These are phyloP conservation scores for Lasiosphaeria hispida DNA, from an alignment of 495 filamentous ascomycete species.

Conservation along the genomic window DNA sequence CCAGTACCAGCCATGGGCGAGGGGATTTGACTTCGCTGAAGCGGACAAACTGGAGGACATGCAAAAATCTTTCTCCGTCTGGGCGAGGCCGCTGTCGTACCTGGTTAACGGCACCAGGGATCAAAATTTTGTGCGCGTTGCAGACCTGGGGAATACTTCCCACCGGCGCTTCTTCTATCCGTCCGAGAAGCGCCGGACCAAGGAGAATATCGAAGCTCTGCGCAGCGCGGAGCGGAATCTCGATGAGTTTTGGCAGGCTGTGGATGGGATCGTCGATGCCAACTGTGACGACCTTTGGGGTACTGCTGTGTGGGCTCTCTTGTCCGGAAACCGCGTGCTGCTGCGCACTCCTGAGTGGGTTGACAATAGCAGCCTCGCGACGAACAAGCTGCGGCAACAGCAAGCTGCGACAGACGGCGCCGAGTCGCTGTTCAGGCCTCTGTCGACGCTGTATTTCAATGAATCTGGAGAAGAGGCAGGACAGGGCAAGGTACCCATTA, in stretches of 20 bases:
- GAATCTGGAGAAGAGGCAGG: no score
- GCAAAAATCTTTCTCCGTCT: no score
- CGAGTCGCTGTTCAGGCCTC: conserved; percentile 14
- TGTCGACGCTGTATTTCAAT: conserved; percentile 16
- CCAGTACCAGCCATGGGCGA: conserved; percentile 50
- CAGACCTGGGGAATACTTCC: conserved; percentile 28
- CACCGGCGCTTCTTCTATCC: conserved; percentile 48
- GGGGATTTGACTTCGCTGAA: conserved; percentile 32
- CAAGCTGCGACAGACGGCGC: no score
- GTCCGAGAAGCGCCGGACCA: conserved; percentile 45
- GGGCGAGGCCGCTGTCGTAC: no score
- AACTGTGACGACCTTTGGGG: conserved; percentile 13
- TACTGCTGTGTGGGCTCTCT: background rate
- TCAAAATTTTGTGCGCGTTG: no score
- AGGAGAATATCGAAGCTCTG: conserved; percentile 37
- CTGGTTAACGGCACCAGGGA: no score
- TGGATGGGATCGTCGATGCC: no score
- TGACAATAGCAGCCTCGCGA: conserved; percentile 25
- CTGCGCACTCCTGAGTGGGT: background rate
- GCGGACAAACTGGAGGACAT: no score
- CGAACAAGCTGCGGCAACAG: conserved; percentile 12
- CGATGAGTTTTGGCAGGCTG: conserved; percentile 48
- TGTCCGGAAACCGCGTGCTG: conserved; percentile 36
- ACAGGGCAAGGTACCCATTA: no score
- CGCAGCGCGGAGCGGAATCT: conserved; percentile 45